Percentiles rank a stretch among this genome's conserved stretches.
phyloP scores from a whole-genome alignment of 1,284 basidiomycete species.

The Heterobasidion parviporum region DNA sequence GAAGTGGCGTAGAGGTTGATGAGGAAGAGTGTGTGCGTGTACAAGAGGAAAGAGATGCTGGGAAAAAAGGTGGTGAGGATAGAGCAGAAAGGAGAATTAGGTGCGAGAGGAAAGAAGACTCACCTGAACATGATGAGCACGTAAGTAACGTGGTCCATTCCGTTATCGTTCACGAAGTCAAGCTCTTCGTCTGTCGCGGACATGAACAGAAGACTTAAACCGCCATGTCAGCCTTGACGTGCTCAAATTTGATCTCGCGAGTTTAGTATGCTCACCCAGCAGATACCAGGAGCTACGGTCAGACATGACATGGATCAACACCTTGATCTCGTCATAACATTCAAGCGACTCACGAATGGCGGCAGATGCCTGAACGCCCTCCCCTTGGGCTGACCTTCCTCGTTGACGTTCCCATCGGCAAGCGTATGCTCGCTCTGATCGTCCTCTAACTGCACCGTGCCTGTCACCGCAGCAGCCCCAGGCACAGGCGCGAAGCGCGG shows the following conservation, averaged over 20 bases:
- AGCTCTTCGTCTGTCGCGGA: constrained; percentile 89
- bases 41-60: constrained; percentile 46
- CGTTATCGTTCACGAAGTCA: constrained; percentile 52
- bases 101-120: constrained; percentile 7
- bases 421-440: constrained; percentile 59
- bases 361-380: constrained; percentile 77
- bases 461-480: background rate
- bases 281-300: constrained; percentile 51
- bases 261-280: constrained; percentile 36
- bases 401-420: constrained; percentile 24
- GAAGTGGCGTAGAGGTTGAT: constrained; percentile 51
- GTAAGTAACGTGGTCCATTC: constrained; percentile 88
- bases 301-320: constrained; percentile 2
- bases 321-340: background rate
- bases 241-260: background rate
- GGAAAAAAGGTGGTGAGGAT: background rate
- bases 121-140: constrained; percentile 78
- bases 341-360: constrained; percentile 61
- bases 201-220: constrained; percentile 68
- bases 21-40: constrained; percentile 58
- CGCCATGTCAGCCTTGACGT: too few relatives aligned
- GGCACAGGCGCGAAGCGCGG: constrained; percentile 22
- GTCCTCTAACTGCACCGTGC: constrained; percentile 29
- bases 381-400: constrained; percentile 29
- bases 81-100: background rate